These are phyloP conservation scores for Geotrichum citri-aurantii DNA, from an alignment of 1,139 yeast species.

Conservation along the genomic window DNA sequence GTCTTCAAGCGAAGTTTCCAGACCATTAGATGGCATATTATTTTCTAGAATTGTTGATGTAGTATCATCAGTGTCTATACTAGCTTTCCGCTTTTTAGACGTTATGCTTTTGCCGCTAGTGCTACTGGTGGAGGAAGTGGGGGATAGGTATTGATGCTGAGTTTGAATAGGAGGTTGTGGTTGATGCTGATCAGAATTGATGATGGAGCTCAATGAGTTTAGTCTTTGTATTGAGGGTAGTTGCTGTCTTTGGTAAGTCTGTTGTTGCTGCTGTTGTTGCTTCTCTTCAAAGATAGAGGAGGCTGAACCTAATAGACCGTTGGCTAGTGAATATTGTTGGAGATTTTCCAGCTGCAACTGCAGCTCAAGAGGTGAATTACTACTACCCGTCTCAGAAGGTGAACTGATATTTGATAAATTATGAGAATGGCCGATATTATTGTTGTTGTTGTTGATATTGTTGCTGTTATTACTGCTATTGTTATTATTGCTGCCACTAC, in stretches of 20 bases:
- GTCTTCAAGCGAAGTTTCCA: background rate
- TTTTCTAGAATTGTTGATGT: background rate
- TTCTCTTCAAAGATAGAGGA: background rate
- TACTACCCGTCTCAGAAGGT: background rate
- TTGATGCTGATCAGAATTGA: slow-evolving; percentile 4
- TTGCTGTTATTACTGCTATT: background rate
- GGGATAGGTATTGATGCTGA: background rate
- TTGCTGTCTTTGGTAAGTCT: background rate
- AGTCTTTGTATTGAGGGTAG: background rate
- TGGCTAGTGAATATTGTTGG: slow-evolving; percentile 28
- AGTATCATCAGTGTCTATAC: background rate
- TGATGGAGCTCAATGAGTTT: slow-evolving; percentile 12
- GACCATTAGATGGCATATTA: background rate
- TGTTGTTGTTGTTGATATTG: too few relatives aligned
- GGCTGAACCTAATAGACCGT: slow-evolving; percentile 1
- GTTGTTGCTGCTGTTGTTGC: background rate
- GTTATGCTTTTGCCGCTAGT: background rate
- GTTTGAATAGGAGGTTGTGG: background rate
- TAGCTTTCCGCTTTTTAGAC: slow-evolving; percentile 6
- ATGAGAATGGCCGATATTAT: too few relatives aligned
- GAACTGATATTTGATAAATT: background rate
- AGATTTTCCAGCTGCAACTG: slow-evolving; percentile 9
- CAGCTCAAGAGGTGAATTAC: background rate
- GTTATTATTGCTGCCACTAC: background rate
- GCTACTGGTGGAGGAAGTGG: slow-evolving; percentile 15